These are phyloP conservation scores for Marasmius sp. DNA, from an alignment of 1,284 basidiomycete genomes.

Conservation along the genomic window DNA sequence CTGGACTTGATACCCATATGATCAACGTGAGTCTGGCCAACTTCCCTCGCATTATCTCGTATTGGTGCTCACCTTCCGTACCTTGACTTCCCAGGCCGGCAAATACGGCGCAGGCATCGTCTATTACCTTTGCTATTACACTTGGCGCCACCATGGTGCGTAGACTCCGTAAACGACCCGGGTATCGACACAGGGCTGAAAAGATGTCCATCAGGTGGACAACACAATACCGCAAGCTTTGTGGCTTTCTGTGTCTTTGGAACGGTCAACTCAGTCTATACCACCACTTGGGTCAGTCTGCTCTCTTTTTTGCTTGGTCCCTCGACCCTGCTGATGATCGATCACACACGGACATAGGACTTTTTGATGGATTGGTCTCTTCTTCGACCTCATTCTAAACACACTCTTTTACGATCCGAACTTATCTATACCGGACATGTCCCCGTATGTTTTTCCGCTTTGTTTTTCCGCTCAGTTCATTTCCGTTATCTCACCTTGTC, in stretches of 20 bases:
- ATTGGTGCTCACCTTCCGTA: background rate
- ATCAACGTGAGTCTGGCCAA: slow-evolving; percentile 61
- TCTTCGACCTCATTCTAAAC: slow-evolving; percentile 54
- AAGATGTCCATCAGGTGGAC: slow-evolving; percentile 19
- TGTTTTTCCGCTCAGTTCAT: background rate
- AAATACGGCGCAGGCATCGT: slow-evolving; percentile 76
- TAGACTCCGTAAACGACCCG: background rate
- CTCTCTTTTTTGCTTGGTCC: background rate
- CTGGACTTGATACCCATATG: slow-evolving; percentile 72
- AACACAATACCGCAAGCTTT: slow-evolving; percentile 48
- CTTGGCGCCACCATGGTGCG: slow-evolving; percentile 72
- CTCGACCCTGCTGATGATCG: slow-evolving; percentile 5
- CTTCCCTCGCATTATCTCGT: background rate
- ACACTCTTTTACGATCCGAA: slow-evolving; percentile 74
- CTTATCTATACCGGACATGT: slow-evolving; percentile 67
- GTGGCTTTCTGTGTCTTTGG: slow-evolving; percentile 66
- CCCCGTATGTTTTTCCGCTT: slow-evolving; percentile 44
- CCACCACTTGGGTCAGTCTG: slow-evolving; percentile 70
- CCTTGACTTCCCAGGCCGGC: slow-evolving; percentile 53
- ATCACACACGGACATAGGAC: slow-evolving; percentile 46
- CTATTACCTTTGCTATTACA: slow-evolving; percentile 63
- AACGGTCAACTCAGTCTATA: slow-evolving; percentile 68
- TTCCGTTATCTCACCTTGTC: background rate
- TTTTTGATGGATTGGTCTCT: slow-evolving; percentile 84
- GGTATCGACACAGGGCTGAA: too few relatives aligned